Base-by-base conservation (phyloP, 2,329 filamentous ascomycete species). In the Aureobasidium sp. region DNA sequence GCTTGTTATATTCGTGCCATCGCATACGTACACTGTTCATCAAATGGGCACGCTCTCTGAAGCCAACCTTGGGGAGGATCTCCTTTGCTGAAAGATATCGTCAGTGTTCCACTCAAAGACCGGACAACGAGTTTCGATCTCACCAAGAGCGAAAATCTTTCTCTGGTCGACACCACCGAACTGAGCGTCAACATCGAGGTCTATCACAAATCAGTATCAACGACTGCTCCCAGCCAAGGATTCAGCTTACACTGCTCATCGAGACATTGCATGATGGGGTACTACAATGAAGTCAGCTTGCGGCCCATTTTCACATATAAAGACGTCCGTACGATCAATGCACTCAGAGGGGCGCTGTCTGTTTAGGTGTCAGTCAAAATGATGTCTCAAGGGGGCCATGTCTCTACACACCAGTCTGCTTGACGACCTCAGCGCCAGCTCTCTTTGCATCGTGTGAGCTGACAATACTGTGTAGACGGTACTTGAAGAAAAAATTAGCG, bases 401-500 rank as follows among this genome's bases (percentile, higher is more conserved):
- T 5, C 3, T 15, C 3, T 5, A 56, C 52, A 22, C 17, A 56
- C 52, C 52, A n/a, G 88, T 86, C 78, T 97, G 91, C 81, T 97
- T 97, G 67, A 99, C 93, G 8, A 97, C 85, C 76, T 97, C 94
- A 1, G 91, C 89, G 42, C 52, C 93, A 0, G 93, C 92, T 76
- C 91, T 94, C 76, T 91, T 90, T 17, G 91, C 90, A 70, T 94
- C 87, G 71, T 92, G 86, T 76, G 91, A 86, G 15, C 87, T 87
- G 5, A 88, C 84, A 59, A 90, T 76, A 3, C 84, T 84, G 49
- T 82, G 83, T 66, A 97, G 74, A 71, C 88, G 86, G 77, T 92
- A 93, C 37, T 51, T 31, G 25, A 17, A 17, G 15, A 3, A 22
- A 1, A 1, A 31, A 5, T 51, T 3, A 37, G 48, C 7, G 2